These are phyloP conservation scores for Nadsonia starkeyi-henricii DNA, from an alignment of 1,139 yeast species.

Conservation along the genomic window DNA sequence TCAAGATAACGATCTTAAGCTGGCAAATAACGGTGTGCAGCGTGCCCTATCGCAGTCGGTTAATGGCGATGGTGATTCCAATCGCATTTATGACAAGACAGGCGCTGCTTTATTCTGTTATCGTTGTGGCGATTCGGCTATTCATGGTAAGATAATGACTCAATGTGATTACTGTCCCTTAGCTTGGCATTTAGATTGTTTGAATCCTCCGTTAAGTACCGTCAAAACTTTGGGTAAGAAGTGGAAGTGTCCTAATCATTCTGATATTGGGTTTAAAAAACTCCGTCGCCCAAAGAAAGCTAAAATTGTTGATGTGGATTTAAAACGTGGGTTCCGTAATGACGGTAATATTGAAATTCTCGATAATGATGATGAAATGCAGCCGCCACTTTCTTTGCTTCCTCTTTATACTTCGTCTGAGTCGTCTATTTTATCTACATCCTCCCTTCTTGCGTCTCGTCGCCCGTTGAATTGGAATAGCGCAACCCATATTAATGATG, in stretches of 20 bases:
- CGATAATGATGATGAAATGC: slow-evolving; percentile 23
- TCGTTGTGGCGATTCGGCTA: slow-evolving; percentile 61
- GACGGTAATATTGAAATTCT: slow-evolving; percentile 53
- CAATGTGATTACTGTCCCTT: slow-evolving; percentile 78
- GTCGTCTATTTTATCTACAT: slow-evolving; percentile 2
- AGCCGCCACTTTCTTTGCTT: slow-evolving; percentile 7
- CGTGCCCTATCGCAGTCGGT: background rate
- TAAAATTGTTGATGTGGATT: slow-evolving; percentile 38
- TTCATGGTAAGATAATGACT: slow-evolving; percentile 39
- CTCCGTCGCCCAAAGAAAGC: slow-evolving; percentile 42
- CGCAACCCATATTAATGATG: too few relatives aligned
- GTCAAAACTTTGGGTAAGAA: slow-evolving; percentile 68
- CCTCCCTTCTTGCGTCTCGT: too few relatives aligned
- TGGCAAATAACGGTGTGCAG: slow-evolving; percentile 24
- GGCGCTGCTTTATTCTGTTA: slow-evolving; percentile 60
- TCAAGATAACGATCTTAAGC: slow-evolving; percentile 43
- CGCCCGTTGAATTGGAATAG: too few relatives aligned
- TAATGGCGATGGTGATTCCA: slow-evolving; percentile 3
- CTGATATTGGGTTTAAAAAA: slow-evolving; percentile 35
- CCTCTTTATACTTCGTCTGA: slow-evolving; percentile 1
- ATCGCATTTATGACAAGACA: slow-evolving; percentile 42
- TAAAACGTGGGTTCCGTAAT: slow-evolving; percentile 48
- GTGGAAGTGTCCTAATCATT: slow-evolving; percentile 93
- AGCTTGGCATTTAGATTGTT: slow-evolving; percentile 89
- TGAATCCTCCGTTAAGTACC: slow-evolving; percentile 59